Evolutionary conservation across 192 early-diverging fungal species (phyloP), one percentile per base, ranked within the genome.

Genomic region (Umbelopsis vinacea): DNA sequence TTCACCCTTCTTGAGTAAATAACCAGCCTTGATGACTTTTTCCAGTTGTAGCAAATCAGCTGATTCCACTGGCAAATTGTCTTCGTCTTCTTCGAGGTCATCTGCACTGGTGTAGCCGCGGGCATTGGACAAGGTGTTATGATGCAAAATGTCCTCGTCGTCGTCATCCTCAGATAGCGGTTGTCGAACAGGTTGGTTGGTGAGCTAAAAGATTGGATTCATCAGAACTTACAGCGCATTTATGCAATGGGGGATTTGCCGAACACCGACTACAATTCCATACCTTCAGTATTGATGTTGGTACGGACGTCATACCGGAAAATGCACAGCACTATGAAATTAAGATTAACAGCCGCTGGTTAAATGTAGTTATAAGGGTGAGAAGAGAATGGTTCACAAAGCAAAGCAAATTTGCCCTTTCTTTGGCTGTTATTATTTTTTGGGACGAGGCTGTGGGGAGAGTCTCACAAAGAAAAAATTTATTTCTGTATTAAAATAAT

Each of bases 1-100:
- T 52, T 86, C 86, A 53, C 84, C 84, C 54, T 86, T 87, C 78
- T 89, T 87, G 48, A 74, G 52, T 52, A 89, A 73, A 67, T 85
- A 89, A n/a, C 86, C 88, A 19, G 85, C 70, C 66, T 83, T 81
- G 40, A 86, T 68, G 33, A 87, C 77, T 54, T 86, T 81, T 68
- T 87, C 88, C 38, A 80, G 78, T 24, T 85, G 78, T 46, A 87
- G 66, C 21, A 83, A 71, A 66, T 87, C 87, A 33, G 72, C 70
- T 0, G 84, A 84, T n/a, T 81, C 76, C 21, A 45, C 40, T 19
- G 67, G 71, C 6, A 76, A 76, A n/a, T 79, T 70, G 12, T 83
- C 83, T 17, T 84, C 63, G 35, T 81, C 81, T 29, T 67, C 81
- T 63, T 63, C 57, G 57, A 63, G 57, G 33, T 63, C 57, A 63